Evolutionary conservation across 108 stramenopile genomes (phyloP).

Genomic region (Cyclotella baltica): DNA sequence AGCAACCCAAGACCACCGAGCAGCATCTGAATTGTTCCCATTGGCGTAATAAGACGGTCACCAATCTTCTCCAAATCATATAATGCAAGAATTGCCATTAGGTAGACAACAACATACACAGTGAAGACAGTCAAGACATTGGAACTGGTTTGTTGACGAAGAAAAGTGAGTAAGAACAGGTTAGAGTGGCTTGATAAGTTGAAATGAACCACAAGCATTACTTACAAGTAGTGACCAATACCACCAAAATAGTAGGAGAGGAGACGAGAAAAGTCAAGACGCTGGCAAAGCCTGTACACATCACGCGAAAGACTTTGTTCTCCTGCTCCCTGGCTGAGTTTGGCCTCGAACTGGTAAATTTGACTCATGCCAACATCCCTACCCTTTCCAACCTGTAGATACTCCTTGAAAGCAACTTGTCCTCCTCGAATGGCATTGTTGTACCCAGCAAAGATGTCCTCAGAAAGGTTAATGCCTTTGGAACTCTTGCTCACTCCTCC

Average conservation of each 20-base stretch:
- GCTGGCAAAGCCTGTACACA: constrained; percentile 92
- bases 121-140: constrained; percentile 95
- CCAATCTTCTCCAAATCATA: constrained; percentile 94
- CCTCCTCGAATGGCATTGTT: constrained; percentile 95
- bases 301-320: constrained; percentile 98
- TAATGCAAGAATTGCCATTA: constrained; percentile 91
- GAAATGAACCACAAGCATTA: background rate
- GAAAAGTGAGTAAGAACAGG: background rate
- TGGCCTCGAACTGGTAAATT: constrained; percentile 99
- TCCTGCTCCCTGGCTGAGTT: constrained; percentile 97
- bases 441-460: constrained; percentile 99
- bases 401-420: constrained; percentile 95
- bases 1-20: constrained; percentile 93
- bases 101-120: constrained; percentile 93
- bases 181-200: background rate
- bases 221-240: constrained; percentile 94
- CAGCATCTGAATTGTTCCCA: constrained; percentile 95
- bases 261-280: constrained; percentile 97
- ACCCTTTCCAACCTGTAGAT: constrained; percentile 97
- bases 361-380: constrained; percentile 99
- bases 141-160: constrained; percentile 30
- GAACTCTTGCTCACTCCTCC: constrained; percentile 98
- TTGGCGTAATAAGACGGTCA: constrained; percentile 91
- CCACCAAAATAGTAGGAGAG: constrained; percentile 98
- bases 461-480: constrained; percentile 98